Conservation (phyloP, 140 eudicot species). For the Artemisia princeps region DNA sequence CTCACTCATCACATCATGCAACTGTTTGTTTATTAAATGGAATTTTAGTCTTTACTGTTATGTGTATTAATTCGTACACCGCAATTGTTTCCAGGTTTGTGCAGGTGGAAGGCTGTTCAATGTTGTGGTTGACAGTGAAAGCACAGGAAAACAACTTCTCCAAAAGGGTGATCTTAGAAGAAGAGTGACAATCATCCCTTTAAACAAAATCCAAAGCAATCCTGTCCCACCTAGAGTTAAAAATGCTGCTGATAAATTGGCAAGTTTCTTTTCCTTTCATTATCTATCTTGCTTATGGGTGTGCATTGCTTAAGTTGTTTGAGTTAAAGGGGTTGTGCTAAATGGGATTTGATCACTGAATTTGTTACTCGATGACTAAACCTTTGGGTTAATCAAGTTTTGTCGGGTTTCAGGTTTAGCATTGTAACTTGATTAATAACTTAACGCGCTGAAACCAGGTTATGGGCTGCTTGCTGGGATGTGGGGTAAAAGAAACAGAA, state of each 20-base stretch:
- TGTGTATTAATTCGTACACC: neutral
- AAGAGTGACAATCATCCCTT: conserved; percentile 92
- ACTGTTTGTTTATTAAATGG: too few species aligned
- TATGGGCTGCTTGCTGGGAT: too few species aligned
- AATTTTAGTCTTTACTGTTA: conserved; percentile 4
- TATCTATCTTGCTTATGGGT: conserved; percentile 15
- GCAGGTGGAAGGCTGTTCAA: conserved; percentile 96
- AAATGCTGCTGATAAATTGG: conserved; percentile 72
- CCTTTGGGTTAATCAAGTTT: too few species aligned
- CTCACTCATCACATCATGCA: conserved; percentile 15
- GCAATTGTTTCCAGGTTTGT: conserved; percentile 53
- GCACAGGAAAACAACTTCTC: conserved; percentile 81
- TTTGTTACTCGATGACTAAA: too few species aligned
- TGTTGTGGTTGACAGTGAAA: conserved; percentile 83
- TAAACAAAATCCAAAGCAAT: conserved; percentile 73
- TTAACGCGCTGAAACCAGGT: too few species aligned
- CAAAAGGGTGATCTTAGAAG: conserved; percentile 79
- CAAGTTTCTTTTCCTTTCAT: conserved; percentile 18
- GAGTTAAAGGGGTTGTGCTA: too few species aligned
- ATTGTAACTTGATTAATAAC: too few species aligned
- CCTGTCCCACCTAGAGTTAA: conserved; percentile 53
- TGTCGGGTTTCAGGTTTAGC: too few species aligned
- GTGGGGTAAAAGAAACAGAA: too few species aligned
- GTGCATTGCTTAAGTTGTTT: too few species aligned
- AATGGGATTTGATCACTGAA: too few species aligned